Base-by-base conservation (phyloP, 176 grass and related monocot species). In the Oropetium thomaeum region DNA sequence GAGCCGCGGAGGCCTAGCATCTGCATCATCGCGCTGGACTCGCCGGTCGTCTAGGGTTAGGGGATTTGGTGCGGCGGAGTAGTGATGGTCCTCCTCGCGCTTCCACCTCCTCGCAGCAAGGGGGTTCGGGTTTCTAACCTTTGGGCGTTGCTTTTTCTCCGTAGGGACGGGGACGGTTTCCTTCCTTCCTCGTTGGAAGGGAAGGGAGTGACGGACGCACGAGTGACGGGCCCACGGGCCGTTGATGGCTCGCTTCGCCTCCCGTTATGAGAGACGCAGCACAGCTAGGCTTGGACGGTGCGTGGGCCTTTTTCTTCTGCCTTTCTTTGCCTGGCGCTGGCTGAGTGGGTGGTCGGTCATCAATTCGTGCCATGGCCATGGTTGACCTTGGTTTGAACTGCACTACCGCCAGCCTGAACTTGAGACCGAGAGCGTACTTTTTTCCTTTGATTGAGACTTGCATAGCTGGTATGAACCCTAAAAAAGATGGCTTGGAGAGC, bases 1-100 rank as follows among this genome's bases (percentile, higher is more conserved):
- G 84, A 87, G 73, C 74, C 84, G 12, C 87, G 81, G 60, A 89
- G 79, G 30, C 91, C 70, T 40, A 93, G 85, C 84, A 87, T 93
- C 58, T 93, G 87, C 91, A 93, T 90, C 78, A 79, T 75, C 69
- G 79, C 38, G n/a, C n/a, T n/a, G 68, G 57, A 51, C 57, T 17
- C 74, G 34, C 34, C 23, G 49, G 48, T 67, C 27, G 42, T 23
- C 68, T 83, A 76, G 73, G 81, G 52, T 77, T 76, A 69, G 63
- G 71, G 71, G 53, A 58, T 67, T 49, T 37, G 14, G 29, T 1
- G 2, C 0, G 34, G 22, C 51, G 42, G 37, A 38, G 37, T 15
- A 23, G 29, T 16, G 58, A 4, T 63, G 15, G 38, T 8, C 31
- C 51, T 45, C 54, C 52, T 44, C 53, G 29, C 53, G n/a, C 41